Conservation (phyloP, 768 basidiomycete species). For the Boletus rubropictus region DNA sequence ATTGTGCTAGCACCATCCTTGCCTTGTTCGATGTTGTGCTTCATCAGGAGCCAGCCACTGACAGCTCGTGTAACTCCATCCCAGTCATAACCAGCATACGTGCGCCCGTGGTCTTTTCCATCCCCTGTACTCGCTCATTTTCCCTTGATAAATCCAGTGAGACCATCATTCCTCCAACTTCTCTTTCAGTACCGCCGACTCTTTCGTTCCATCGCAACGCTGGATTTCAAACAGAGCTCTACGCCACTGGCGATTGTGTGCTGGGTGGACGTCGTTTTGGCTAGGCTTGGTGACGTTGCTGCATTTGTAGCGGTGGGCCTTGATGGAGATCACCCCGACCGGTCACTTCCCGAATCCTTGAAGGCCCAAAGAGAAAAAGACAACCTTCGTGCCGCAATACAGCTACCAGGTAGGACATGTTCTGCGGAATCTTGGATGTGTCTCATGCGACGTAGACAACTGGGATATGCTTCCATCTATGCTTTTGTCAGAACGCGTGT, state of each 20-base stretch:
- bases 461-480: constrained; percentile 46
- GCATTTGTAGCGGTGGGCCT: constrained; percentile 29
- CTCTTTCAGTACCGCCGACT: constrained; percentile 50
- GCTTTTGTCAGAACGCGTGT: constrained; percentile 45
- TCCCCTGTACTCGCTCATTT: constrained; percentile 5
- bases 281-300: constrained; percentile 41
- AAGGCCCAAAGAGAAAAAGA: constrained; percentile 44
- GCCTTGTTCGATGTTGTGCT: constrained; percentile 27
- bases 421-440: background rate
- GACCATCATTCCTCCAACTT: constrained; percentile 26
- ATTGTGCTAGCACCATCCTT: constrained; percentile 31
- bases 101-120: constrained; percentile 6
- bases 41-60: constrained; percentile 1
- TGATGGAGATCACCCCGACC: constrained; percentile 5
- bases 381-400: constrained; percentile 51
- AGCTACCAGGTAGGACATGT: constrained; percentile 53
- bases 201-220: constrained; percentile 41
- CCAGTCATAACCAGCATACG: constrained; percentile 16
- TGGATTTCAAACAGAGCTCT: constrained; percentile 21
- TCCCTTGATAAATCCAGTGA: constrained; percentile 23
- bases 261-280: constrained; percentile 61
- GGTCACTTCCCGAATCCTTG: constrained; percentile 27
- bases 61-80: constrained; percentile 7
- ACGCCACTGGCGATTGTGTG: constrained; percentile 41
- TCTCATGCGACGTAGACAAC: constrained; percentile 36